Base-by-base conservation (phyloP, 163 green algal genomes). In the Scenedesmus sp. region DNA sequence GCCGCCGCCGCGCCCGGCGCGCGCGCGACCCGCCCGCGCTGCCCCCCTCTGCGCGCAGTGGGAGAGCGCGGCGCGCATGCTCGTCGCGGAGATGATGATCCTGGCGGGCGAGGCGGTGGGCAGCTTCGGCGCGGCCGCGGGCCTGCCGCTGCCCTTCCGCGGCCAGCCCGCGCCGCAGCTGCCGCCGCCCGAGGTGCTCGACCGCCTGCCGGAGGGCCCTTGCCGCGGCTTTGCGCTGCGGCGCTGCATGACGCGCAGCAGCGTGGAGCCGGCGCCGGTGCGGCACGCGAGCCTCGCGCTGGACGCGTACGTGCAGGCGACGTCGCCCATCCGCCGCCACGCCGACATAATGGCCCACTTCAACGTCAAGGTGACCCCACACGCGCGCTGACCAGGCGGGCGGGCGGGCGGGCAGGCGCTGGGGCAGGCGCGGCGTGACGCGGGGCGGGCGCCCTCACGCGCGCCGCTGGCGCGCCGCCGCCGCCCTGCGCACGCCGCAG, bases 251-350 rank as follows among this genome's bases (percentile, higher is more conserved):
- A 90, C 87, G 13, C 86, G 91, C 47, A 89, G 85, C 82, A 70
- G 88, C 6, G 85, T 87, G 2, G 54, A 63, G 4, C 3, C 79
- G 2, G 26, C 54, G 2, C 85, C 90, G 0, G 22, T 80, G 36
- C 74, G 66, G 6, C 95, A 98, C 72, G 86, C 93, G 15, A 83
- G 81, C 1, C 86, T 98, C 74, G 95, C 89, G 2, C 87, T 98
- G 39, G 71, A 84, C 13, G 93, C 84, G 1, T 98, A 98, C 77
- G 91, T 96, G 57, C 95, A 98, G 64, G 84, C 97, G 73, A 97
- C 90, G 5, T 96, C 88, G 1, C 95, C 95, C 64, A 98, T 98
- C 82, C 87, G 95, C 10, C 86, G 89, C 29, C 94, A 92, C 70
- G 58, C 29, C 42, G 93, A 97, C 80, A 81, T 97, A 39, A 54